phyloP scores from a whole-genome alignment of 768 basidiomycete species.

The Leccinellum rugosiceps region DNA sequence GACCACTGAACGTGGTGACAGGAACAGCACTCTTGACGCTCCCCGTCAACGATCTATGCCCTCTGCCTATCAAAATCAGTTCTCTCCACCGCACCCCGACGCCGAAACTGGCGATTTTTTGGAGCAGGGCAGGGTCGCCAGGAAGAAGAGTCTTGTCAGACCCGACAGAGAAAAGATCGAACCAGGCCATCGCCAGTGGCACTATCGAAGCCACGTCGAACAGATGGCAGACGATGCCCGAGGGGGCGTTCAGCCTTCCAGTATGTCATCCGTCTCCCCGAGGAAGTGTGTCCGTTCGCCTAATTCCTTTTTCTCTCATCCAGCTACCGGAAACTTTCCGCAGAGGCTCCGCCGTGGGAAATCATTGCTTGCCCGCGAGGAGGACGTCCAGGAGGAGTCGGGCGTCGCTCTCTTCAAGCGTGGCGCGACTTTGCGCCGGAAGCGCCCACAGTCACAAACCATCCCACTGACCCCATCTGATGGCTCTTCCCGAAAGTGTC shows the following conservation, averaged over 20 bases:
- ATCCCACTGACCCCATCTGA: conserved; percentile 37
- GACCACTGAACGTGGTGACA: conserved; percentile 65
- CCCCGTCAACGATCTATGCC: conserved; percentile 46
- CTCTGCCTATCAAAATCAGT: conserved; percentile 45
- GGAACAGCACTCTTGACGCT: conserved; percentile 55
- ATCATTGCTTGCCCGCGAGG: conserved; percentile 86
- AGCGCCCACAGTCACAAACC: conserved; percentile 45
- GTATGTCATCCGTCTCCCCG: conserved; percentile 46
- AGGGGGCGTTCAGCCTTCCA: conserved; percentile 75
- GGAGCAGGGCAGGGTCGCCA: conserved; percentile 51
- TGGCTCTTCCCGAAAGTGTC: conserved; percentile 46
- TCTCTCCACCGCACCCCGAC: conserved; percentile 38
- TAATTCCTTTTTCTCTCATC: conserved; percentile 7
- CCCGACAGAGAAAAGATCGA: conserved; percentile 98
- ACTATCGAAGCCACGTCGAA: conserved; percentile 87
- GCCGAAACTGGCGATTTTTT: conserved; percentile 32
- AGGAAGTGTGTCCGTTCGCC: background rate
- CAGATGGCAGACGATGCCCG: conserved; percentile 69
- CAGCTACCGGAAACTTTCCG: conserved; percentile 81
- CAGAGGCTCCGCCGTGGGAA: conserved; percentile 72
- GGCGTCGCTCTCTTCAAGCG: conserved; percentile 92
- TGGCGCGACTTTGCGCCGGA: conserved; percentile 74
- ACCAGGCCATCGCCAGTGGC: conserved; percentile 89
- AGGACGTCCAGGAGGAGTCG: conserved; percentile 80
- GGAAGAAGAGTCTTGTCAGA: conserved; percentile 90